Evolutionary conservation across 441 rosid species (phyloP).

Genomic region (Arabidopsis lyrata): DNA sequence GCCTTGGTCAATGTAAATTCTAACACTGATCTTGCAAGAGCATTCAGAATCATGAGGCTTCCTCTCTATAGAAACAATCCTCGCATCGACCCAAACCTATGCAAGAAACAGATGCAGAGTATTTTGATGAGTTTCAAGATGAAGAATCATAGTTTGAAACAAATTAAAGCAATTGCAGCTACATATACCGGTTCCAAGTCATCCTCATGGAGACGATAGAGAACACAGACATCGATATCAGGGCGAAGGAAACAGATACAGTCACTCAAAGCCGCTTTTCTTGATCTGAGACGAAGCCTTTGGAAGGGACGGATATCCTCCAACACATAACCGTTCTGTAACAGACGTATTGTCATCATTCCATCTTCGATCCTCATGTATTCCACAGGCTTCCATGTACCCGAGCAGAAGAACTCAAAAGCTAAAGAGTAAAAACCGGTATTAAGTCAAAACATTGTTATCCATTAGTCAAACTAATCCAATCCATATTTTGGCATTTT

Average conservation of each 20-base stretch:
- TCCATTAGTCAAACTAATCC: background rate
- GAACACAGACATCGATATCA: slow-evolving; percentile 77
- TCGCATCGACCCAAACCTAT: slow-evolving; percentile 81
- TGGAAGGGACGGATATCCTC: slow-evolving; percentile 60
- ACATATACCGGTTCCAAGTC: slow-evolving; percentile 39
- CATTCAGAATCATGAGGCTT: slow-evolving; percentile 70
- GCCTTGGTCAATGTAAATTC: slow-evolving; percentile 59
- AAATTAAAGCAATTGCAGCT: background rate
- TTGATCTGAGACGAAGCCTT: slow-evolving; percentile 75
- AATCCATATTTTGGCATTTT: background rate
- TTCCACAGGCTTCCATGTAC: slow-evolving; percentile 75
- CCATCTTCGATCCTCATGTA: slow-evolving; percentile 65
- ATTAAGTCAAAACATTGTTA: background rate
- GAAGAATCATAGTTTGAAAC: background rate
- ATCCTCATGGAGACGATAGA: slow-evolving; percentile 42
- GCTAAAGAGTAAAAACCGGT: slow-evolving; percentile 49
- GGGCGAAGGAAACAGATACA: slow-evolving; percentile 85
- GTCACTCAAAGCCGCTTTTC: slow-evolving; percentile 66
- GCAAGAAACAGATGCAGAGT: slow-evolving; percentile 30
- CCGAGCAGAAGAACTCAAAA: slow-evolving; percentile 68
- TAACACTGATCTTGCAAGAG: slow-evolving; percentile 64
- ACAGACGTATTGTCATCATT: slow-evolving; percentile 51
- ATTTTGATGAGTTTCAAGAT: background rate
- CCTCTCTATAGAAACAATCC: slow-evolving; percentile 73
- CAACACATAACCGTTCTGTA: slow-evolving; percentile 41